These are phyloP conservation scores for Leishmania gerbilli DNA, from an alignment of 208 protist species.

Conservation along the genomic window DNA sequence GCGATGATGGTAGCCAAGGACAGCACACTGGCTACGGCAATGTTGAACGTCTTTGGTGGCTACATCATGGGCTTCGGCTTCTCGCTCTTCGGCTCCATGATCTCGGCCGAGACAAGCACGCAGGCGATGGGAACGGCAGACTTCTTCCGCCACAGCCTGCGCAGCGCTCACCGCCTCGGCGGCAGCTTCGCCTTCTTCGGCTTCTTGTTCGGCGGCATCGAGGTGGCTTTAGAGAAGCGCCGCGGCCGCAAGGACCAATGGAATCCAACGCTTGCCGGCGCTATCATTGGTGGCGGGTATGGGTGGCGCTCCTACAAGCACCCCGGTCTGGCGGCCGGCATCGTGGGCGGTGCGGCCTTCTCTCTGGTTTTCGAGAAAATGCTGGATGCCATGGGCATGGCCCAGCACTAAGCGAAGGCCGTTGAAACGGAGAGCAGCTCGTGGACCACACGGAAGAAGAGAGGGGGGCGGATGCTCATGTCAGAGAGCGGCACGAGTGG, in stretches of 20 bases:
- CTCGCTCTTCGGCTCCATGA: slow-evolving; percentile 89
- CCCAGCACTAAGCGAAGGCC: slow-evolving; percentile 47
- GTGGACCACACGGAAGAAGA: not conserved
- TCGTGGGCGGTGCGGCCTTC: slow-evolving; percentile 65
- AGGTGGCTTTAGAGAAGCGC: slow-evolving; percentile 92
- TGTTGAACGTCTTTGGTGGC: slow-evolving; percentile 70
- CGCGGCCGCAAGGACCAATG: slow-evolving; percentile 84
- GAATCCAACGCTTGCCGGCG: slow-evolving; percentile 83
- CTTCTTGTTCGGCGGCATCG: slow-evolving; percentile 88
- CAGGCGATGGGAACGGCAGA: slow-evolving; percentile 89
- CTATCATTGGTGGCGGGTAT: slow-evolving; percentile 74
- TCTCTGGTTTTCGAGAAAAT: slow-evolving; percentile 84
- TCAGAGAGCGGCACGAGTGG: not conserved
- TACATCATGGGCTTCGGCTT: slow-evolving; percentile 91
- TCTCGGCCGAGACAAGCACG: slow-evolving; percentile 80
- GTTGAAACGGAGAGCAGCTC: not conserved
- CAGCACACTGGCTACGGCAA: slow-evolving; percentile 61
- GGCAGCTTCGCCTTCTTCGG: slow-evolving; percentile 86
- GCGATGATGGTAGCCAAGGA: slow-evolving; percentile 63
- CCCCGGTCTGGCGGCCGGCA: slow-evolving; percentile 69
- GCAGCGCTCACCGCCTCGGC: slow-evolving; percentile 63
- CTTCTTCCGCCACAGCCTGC: slow-evolving; percentile 84
- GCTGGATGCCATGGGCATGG: slow-evolving; percentile 73
- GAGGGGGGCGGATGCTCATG: not conserved
- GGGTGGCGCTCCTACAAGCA: slow-evolving; percentile 84